These are phyloP conservation scores for Cylindrotheca closterium DNA, from an alignment of 108 stramenopile genomes.

Conservation along the genomic window DNA sequence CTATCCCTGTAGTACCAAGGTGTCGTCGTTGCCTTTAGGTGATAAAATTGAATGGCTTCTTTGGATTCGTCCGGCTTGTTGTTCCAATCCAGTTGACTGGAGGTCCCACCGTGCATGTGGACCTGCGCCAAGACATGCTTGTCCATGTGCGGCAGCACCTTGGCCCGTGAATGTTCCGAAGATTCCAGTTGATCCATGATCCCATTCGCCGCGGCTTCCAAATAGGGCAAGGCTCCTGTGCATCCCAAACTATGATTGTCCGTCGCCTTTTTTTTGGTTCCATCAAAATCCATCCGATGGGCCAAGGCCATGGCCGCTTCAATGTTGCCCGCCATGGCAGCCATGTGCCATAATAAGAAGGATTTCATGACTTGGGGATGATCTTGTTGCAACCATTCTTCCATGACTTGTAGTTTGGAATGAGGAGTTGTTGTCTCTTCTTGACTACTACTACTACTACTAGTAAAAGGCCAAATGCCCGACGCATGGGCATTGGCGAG, in stretches of 20 bases:
- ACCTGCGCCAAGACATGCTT: constrained; percentile 72
- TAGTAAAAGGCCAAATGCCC: constrained; percentile 63
- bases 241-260: constrained; percentile 22
- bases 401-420: constrained; percentile 34
- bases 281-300: constrained; percentile 26
- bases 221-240: constrained; percentile 72
- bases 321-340: constrained; percentile 65
- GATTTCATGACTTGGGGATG: constrained; percentile 54
- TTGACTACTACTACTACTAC: background rate
- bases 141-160: constrained; percentile 72
- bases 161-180: constrained; percentile 51
- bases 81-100: constrained; percentile 51
- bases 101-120: constrained; percentile 78
- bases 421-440: background rate
- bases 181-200: constrained; percentile 76
- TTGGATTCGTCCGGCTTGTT: constrained; percentile 83
- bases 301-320: constrained; percentile 79
- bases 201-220: constrained; percentile 75
- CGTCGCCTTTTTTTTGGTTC: background rate
- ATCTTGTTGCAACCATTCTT: constrained; percentile 43
- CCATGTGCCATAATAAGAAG: constrained; percentile 72
- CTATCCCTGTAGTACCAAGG: constrained; percentile 9
- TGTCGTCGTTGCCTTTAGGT: constrained; percentile 51
- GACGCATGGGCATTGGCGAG: constrained; percentile 66
- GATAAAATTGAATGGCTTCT: constrained; percentile 86